Conservation (phyloP, 176 grass and related monocot genomes). For the Aegilops sharonensis region DNA sequence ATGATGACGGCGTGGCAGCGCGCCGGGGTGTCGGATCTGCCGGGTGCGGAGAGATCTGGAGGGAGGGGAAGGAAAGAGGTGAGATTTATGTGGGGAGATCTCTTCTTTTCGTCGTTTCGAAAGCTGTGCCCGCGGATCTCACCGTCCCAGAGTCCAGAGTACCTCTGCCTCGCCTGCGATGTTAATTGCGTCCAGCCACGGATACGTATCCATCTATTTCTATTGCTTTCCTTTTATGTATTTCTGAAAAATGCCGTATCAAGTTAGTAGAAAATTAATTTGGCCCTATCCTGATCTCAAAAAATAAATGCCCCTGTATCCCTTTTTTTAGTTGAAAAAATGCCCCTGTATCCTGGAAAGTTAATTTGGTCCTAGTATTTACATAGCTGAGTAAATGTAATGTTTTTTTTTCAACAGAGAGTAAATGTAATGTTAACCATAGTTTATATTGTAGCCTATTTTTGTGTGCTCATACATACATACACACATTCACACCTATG, state of each 20-base stretch:
- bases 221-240: not conserved
- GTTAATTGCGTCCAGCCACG: not conserved
- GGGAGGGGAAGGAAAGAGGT: not conserved
- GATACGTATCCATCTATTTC: not conserved
- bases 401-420: no score
- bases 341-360: no score
- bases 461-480: no score
- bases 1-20: not conserved
- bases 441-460: no score
- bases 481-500: no score
- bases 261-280: not conserved
- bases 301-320: no score
- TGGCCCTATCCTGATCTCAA: no score
- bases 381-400: no score
- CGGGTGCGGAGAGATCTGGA: conserved; percentile 22
- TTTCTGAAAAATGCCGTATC: not conserved
- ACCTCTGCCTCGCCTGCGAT: not conserved
- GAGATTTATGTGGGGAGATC: conserved; percentile 22
- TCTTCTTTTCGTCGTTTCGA: not conserved
- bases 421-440: no score
- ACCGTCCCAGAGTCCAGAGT: not conserved
- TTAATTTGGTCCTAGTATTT: no score
- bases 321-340: no score
- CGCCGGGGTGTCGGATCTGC: conserved; percentile 19
- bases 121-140: conserved; percentile 20